Evolutionary conservation across 805 yeast genomes (phyloP), one percentile per base, ranked within the genome.

Genomic region (Clavispora asparagi): DNA sequence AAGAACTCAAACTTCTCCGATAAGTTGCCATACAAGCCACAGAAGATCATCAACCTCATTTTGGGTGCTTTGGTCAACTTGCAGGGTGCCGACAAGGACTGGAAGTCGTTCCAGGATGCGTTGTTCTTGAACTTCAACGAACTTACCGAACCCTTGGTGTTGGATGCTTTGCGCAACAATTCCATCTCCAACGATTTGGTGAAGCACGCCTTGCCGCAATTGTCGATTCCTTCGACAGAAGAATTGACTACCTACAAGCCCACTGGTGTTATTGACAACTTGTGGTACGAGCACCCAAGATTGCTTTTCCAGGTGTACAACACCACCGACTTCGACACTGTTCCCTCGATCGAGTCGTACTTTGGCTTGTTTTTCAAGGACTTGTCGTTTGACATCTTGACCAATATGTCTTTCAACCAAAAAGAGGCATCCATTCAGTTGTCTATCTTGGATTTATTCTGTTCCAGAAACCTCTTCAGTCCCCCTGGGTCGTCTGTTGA

Each of bases 401-500:
- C 85, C 49, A 81, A 85, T 54, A 69, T 92, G 70, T 95, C 91
- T 53, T 94, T 88, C 73, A 94, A 94, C 67, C 83, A 96, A 59
- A 81, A 79, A 40, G 94, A 87, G 52, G 95, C 88, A 9, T 83
- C 96, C 0, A 81, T 87, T 51, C 97, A 90, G 63, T 76, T 94
- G 39, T 76, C 88, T 28, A 79, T 83, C 7, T 66, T 94, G 45
- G 90, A 85, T 57, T 63, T 79, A 44, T 91, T 82, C 57, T 90
- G 90, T 70, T 75, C 79, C 50, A 73, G 79, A 10, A 78, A 77
- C 35, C 59, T 71, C 42, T 71, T 71, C 55, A 63, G 73, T 35
- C 75, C 76, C 2, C 74, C 94, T 1, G 95, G 95, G 32, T 78
- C 85, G 4, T 79, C 95, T 0, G 74, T 90, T 48, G 96, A 90